phyloP scores from a whole-genome alignment of 305 asterid genomes.

The Solanum chacoense region DNA sequence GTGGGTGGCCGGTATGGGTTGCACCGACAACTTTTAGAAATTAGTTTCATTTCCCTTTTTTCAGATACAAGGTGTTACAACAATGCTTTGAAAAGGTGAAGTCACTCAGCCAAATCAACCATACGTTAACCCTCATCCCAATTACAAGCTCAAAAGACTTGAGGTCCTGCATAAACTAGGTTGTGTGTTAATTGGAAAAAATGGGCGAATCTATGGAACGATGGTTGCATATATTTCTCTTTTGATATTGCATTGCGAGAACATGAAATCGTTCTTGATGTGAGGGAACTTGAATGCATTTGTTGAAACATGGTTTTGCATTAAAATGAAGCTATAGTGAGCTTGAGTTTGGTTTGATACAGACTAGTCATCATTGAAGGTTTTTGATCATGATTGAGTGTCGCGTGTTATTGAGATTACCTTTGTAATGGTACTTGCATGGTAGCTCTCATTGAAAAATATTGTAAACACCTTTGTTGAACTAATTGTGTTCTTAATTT shows the following conservation, averaged over 20 bases:
- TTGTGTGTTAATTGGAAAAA: no score
- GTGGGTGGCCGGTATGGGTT: neutral
- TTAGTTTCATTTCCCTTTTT: neutral
- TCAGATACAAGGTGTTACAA: neutral
- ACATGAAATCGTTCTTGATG: neutral
- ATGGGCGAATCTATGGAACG: no score
- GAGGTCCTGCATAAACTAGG: neutral
- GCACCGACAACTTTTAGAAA: neutral
- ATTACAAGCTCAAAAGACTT: no score
- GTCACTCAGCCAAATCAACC: neutral
- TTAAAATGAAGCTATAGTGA: neutral
- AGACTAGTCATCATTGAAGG: neutral
- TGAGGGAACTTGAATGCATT: neutral
- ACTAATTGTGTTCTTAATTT: neutral
- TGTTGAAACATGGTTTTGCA: neutral
- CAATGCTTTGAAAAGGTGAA: neutral
- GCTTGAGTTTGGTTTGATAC: neutral
- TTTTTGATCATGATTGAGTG: neutral
- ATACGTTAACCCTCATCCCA: neutral
- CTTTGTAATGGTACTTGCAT: neutral
- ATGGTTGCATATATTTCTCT: no score
- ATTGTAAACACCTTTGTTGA: neutral
- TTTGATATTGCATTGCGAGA: neutral
- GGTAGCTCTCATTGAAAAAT: neutral
- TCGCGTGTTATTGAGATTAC: neutral